A percentile compares a stretch with the other conserved stretches of the same genome.
phyloP scores from a whole-genome alignment of 176 grass and related monocot genomes.

The Avena eriantha region DNA sequence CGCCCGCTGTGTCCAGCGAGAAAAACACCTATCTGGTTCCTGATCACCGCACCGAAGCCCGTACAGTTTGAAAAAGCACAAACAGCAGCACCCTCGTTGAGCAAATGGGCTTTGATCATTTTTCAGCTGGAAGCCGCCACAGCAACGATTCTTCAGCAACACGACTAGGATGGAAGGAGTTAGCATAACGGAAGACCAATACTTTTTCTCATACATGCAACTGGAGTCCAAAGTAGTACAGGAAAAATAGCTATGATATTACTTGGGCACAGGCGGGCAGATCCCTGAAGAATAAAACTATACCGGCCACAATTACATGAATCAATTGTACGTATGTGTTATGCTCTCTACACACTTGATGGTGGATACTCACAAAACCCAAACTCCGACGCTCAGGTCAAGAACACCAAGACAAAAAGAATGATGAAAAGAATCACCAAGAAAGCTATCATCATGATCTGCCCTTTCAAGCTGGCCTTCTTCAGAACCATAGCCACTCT shows the following conservation, averaged over 20 bases:
- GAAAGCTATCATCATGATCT: slow-evolving; percentile 87
- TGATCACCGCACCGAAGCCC: too few relatives aligned
- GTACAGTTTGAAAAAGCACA: too few relatives aligned
- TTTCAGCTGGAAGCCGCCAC: too few relatives aligned
- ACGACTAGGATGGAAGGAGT: too few relatives aligned
- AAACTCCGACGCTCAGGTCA: slow-evolving; percentile 50
- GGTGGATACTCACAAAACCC: neutral
- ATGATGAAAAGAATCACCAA: slow-evolving; percentile 85
- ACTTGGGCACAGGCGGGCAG: neutral
- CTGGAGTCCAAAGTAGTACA: neutral
- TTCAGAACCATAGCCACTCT: slow-evolving; percentile 97
- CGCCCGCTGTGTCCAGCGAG: too few relatives aligned
- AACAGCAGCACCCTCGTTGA: too few relatives aligned
- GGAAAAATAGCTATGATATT: neutral
- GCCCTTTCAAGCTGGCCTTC: slow-evolving; percentile 80
- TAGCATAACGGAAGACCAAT: neutral
- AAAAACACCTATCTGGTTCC: too few relatives aligned
- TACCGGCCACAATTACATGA: slow-evolving; percentile 12
- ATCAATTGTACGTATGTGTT: slow-evolving; percentile 5
- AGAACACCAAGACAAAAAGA: slow-evolving; percentile 93
- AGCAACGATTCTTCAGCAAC: too few relatives aligned
- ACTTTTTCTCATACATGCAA: neutral
- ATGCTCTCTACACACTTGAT: slow-evolving; percentile 22
- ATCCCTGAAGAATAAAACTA: slow-evolving; percentile 11
- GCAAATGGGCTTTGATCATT: too few relatives aligned